Percentiles rank a stretch among this genome's conserved stretches.
phyloP scores from a whole-genome alignment of 495 filamentous ascomycete genomes.

The Podospora tetraspora region DNA sequence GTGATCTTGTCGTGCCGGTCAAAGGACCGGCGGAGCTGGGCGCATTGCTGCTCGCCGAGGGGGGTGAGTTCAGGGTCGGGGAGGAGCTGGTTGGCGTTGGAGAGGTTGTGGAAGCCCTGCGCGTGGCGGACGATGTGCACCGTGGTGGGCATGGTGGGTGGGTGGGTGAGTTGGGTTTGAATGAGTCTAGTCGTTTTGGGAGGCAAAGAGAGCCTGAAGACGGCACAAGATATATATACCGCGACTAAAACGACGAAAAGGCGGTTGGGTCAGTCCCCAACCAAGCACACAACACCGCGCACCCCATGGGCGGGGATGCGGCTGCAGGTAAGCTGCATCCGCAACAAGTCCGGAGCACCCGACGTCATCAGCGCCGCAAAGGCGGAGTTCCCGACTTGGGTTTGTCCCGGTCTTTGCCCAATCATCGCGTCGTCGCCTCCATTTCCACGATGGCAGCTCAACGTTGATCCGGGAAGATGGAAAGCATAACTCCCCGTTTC shows the following conservation, averaged over 20 bases:
- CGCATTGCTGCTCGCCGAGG: conserved; percentile 72
- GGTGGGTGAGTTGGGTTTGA: not conserved
- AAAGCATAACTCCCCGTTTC: not conserved
- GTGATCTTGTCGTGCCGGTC: conserved; percentile 59
- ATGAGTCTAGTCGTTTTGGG: not conserved
- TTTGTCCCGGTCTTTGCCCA: conserved; percentile 1
- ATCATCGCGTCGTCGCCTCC: not conserved
- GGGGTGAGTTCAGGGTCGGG: conserved; percentile 74
- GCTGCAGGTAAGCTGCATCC: not conserved
- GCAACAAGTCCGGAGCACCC: not conserved
- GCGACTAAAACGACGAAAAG: not conserved
- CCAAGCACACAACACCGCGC: not conserved
- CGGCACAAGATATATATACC: not conserved
- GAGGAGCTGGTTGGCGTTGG: conserved; percentile 61
- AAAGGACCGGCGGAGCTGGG: conserved; percentile 54
- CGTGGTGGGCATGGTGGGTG: conserved; percentile 37
- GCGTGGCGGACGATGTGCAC: conserved; percentile 53
- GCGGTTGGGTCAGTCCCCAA: not conserved
- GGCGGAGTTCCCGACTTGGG: conserved; percentile 8
- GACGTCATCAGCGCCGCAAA: conserved; percentile 3
- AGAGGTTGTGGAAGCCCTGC: conserved; percentile 78
- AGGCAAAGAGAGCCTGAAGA: not conserved
- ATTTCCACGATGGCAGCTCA: not conserved
- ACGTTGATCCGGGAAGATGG: not conserved
- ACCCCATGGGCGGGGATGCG: not conserved